Evolutionary conservation across 768 basidiomycete genomes (phyloP), one percentile per base, ranked within the genome.

Genomic region (Termitomyces sp.): DNA sequence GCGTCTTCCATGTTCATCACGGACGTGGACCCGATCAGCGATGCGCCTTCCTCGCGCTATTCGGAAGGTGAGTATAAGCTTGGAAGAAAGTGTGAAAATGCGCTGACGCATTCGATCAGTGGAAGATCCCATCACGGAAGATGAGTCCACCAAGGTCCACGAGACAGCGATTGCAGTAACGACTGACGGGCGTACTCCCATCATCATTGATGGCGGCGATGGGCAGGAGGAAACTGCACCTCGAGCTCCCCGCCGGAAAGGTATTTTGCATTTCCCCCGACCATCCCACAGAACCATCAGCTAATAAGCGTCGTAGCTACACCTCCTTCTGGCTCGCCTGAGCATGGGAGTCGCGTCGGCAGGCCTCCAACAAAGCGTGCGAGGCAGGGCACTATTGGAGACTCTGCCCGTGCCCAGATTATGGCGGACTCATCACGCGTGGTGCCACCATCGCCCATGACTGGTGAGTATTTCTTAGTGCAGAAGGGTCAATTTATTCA

Each of bases 351-450:
- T 19, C 40, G n/a, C 19, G 19, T 11, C 8, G 28, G 8, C 21
- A 50, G n/a, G 40, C 55, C 47, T 12, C 39, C 47, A 8, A 25
- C 40, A 8, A 56, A 56, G 48, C 27, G 48, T 12, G 8, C 28
- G 9, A 50, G 55, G 23, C 55, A 30, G 25, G 55, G 48, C n/a
- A 56, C 48, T 16, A 43, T 56, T n/a, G 39, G 55, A 16, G 48
- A 37, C 27, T 32, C 28, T 8, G 55, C 28, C 21, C 47, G 17
- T 4, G 32, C 46, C 0, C 46, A 32, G 17, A 47, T 47, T 4
- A 17, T 47, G 5, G 46, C 17, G 1, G 28, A 47, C 4, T 43
- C 23, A 11, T 25, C 19, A 19, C n/a, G 17, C 40, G 2, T 21
- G 10, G 4, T 23, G 41, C 19, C 19, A 23, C 3, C 9, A 42